phyloP scores from a whole-genome alignment of 306 rosid species.

The Glycine latifolia region DNA sequence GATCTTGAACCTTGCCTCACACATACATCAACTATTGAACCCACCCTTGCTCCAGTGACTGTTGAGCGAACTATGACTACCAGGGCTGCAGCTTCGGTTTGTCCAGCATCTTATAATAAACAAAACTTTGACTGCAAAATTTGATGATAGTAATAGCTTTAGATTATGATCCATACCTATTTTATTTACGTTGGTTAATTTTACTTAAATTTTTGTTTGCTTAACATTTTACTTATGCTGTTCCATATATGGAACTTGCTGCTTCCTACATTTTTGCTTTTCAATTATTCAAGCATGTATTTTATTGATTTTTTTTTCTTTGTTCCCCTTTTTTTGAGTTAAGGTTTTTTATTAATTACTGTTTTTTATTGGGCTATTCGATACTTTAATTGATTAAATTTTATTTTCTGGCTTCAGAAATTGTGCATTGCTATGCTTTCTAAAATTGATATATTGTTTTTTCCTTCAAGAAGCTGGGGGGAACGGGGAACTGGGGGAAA shows the following conservation, averaged over 20 bases:
- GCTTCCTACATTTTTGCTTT: slow-evolving; percentile 22
- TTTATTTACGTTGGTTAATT: slow-evolving; percentile 5
- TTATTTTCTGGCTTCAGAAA: slow-evolving; percentile 17
- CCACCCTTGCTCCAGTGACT: slow-evolving; percentile 97
- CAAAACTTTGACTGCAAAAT: slow-evolving; percentile 17
- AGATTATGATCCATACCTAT: slow-evolving; percentile 1
- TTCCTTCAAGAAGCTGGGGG: not conserved
- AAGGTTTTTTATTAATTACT: not conserved
- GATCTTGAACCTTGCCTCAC: slow-evolving; percentile 98
- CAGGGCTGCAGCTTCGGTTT: slow-evolving; percentile 97
- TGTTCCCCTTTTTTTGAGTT: not conserved
- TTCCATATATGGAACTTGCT: not conserved
- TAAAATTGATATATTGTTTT: slow-evolving; percentile 17
- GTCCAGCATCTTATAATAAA: slow-evolving; percentile 45
- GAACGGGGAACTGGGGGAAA: not conserved
- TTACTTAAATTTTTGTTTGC: not conserved
- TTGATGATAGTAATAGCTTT: slow-evolving; percentile 1
- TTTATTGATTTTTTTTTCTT: not conserved
- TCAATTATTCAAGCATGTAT: slow-evolving; percentile 25
- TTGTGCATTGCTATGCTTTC: slow-evolving; percentile 8
- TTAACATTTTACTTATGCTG: slow-evolving; percentile 10
- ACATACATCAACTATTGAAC: slow-evolving; percentile 90
- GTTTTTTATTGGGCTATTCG: slow-evolving; percentile 6
- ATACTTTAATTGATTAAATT: not conserved
- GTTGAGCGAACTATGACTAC: slow-evolving; percentile 98